Conservation (phyloP, 1,284 basidiomycete genomes). For the Sporisorium scitamineum region DNA sequence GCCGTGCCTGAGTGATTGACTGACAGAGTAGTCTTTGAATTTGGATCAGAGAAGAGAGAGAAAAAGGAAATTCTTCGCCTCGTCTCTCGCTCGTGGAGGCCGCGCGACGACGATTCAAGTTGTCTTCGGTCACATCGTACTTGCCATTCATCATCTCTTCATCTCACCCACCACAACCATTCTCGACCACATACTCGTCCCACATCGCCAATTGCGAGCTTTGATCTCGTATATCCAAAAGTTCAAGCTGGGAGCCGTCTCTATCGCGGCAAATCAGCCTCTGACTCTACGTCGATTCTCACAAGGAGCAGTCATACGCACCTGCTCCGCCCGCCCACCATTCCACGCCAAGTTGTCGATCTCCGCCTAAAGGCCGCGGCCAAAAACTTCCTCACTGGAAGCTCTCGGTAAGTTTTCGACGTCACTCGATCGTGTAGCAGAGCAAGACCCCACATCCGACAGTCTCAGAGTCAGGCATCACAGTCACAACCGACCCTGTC, state of each 20-base stretch:
- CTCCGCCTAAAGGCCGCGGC: conserved; percentile 56
- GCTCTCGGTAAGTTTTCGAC: conserved; percentile 31
- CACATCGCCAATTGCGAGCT: neutral
- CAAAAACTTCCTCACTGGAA: conserved; percentile 56
- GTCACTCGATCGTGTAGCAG: neutral
- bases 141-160: neutral
- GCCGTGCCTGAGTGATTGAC: neutral
- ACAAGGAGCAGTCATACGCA: conserved; percentile 38
- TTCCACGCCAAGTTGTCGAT: conserved; percentile 55
- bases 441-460: neutral
- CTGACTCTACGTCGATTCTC: conserved; percentile 18
- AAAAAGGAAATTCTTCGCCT: neutral
- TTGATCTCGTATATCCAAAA: neutral
- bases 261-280: conserved; percentile 31
- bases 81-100: neutral
- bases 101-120: conserved; percentile 4
- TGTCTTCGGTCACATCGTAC: conserved; percentile 2
- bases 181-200: neutral
- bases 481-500: neutral
- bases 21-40: neutral
- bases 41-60: neutral
- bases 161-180: conserved; percentile 1
- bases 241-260: conserved; percentile 30
- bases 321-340: conserved; percentile 49
- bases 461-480: neutral